These are phyloP conservation scores for Hypoxylon rubiginosum DNA, from an alignment of 2,329 filamentous ascomycete genomes.

Conservation along the genomic window DNA sequence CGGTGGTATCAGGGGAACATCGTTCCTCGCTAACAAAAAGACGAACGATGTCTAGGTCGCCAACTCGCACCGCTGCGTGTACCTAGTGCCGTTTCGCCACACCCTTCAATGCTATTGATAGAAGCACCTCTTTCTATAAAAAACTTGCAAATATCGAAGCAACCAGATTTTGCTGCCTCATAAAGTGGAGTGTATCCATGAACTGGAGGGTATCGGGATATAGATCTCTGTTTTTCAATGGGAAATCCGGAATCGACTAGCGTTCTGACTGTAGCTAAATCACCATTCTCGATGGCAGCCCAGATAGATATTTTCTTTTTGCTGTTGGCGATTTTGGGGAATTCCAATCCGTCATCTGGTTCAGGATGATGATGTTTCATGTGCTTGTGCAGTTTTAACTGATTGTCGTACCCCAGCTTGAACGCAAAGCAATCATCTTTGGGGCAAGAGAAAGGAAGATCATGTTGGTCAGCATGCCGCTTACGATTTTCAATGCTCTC, in stretches of 20 bases:
- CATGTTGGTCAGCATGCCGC: not conserved
- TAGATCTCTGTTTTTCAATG: no score
- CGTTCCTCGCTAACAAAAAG: not conserved
- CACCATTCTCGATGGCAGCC: not conserved
- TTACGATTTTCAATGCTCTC: constrained; percentile 4
- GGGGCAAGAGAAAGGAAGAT: not conserved
- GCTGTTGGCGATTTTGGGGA: not conserved
- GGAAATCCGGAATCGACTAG: not conserved
- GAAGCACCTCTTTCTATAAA: not conserved
- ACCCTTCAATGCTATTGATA: not conserved
- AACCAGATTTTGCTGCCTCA: not conserved
- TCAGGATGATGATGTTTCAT: not conserved
- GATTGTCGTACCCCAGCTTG: constrained; percentile 1
- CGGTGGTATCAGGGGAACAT: not conserved
- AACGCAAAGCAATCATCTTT: not conserved
- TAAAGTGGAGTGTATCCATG: no score
- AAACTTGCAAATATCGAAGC: not conserved
- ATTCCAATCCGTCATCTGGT: not conserved
- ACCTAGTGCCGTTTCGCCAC: not conserved
- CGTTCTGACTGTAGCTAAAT: not conserved
- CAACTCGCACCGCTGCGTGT: not conserved
- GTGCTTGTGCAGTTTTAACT: constrained; percentile 1
- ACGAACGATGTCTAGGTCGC: constrained; percentile 2
- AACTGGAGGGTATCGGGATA: no score
- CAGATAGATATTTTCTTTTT: not conserved